phyloP scores from a whole-genome alignment of 2,329 filamentous ascomycete species.

The Trichoderma sp. region DNA sequence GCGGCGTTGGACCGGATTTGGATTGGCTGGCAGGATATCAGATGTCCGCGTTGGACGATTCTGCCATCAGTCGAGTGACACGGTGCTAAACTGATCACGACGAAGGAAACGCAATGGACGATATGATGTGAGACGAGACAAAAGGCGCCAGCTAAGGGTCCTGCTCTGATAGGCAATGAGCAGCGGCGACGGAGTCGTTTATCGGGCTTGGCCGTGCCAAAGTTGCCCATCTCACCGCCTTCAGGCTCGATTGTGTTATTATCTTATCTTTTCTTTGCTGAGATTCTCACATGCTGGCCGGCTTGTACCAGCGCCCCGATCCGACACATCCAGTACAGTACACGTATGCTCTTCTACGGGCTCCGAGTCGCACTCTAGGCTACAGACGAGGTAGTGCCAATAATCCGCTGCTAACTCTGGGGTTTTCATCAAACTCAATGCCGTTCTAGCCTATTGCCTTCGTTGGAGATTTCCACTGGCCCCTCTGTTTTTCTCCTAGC shows the following conservation, averaged over 20 bases:
- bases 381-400: not conserved
- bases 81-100: not conserved
- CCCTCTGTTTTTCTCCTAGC: not conserved
- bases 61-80: not conserved
- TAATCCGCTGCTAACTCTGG: not conserved
- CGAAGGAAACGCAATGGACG: not conserved
- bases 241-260: not conserved
- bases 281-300: not conserved
- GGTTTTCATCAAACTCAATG: not conserved
- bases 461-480: not conserved
- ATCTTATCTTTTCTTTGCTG: not conserved
- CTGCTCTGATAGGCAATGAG: not conserved
- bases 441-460: not conserved
- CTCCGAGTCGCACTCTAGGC: not conserved
- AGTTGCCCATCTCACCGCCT: not conserved
- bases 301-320: not conserved
- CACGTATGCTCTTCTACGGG: not conserved
- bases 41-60: not conserved
- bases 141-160: not conserved
- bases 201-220: not conserved
- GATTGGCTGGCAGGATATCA: not conserved
- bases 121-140: not conserved
- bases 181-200: not conserved
- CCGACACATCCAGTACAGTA: not conserved
- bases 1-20: slow-evolving; percentile 2